A percentile compares a stretch with the other conserved stretches of the same genome.
Evolutionary conservation across 164 flowering plant species (phyloP).

Genomic region (Vitis labrusca): DNA sequence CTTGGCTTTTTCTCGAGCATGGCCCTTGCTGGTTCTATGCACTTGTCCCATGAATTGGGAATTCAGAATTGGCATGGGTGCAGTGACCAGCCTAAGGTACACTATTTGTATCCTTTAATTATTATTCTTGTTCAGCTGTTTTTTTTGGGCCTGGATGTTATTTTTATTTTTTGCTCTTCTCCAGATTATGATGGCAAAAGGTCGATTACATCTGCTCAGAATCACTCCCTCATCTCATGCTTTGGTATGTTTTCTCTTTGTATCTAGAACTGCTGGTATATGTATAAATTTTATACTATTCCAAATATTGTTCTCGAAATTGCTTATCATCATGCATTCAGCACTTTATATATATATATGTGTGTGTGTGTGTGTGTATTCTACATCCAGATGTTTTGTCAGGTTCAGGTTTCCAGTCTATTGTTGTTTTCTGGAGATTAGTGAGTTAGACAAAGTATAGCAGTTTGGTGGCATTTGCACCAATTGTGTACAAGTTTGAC

Average conservation of each 20-base stretch:
- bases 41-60: conserved; percentile 45
- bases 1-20: conserved; percentile 20
- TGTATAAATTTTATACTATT: too few relatives aligned
- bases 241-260: conserved; percentile 42
- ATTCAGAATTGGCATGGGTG: conserved; percentile 25
- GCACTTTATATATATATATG: too few relatives aligned
- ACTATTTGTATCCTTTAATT: neutral
- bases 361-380: too few relatives aligned
- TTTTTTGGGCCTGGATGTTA: neutral
- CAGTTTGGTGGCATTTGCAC: too few relatives aligned
- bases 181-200: conserved; percentile 39
- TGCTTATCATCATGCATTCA: too few relatives aligned
- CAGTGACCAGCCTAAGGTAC: conserved; percentile 37
- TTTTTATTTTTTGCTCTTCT: neutral
- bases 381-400: too few relatives aligned
- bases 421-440: too few relatives aligned
- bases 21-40: conserved; percentile 56
- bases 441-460: too few relatives aligned
- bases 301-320: too few relatives aligned
- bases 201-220: conserved; percentile 23
- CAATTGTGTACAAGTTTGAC: too few relatives aligned
- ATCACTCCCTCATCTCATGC: conserved; percentile 40
- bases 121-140: neutral
- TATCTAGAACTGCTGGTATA: too few relatives aligned
- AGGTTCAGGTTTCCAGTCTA: too few relatives aligned